Base-by-base conservation (phyloP, 208 protist species). In the Zelonia costaricensis region DNA sequence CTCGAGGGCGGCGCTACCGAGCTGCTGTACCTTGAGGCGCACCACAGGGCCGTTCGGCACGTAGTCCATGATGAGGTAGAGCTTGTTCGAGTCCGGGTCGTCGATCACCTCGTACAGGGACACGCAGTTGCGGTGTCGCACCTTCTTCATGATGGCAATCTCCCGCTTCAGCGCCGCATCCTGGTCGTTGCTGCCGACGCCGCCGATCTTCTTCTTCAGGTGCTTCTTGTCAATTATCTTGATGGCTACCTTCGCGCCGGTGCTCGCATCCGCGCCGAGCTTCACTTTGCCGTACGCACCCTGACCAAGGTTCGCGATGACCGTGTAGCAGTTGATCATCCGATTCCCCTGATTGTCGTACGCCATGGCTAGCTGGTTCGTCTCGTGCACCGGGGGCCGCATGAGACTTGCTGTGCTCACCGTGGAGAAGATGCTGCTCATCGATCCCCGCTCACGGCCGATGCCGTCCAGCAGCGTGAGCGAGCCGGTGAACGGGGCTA, bases 41-140 rank as follows among this genome's bases (percentile, higher is more conserved):
- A 89, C 80, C 4, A 94, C 65, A 7, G 88, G 80, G 13, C 88
- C 90, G 48, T 91, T 86, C 4, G 81, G 71, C 1, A 98, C 74
- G 61, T 96, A 97, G 55, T 98, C 91, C 80, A 97, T 93, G 20
- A 97, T 93, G 6, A 97, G 67, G 65, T 96, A 97, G 18, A 98
- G 73, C 57, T 85, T 91, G 43, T 97, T 79, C 20, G 77, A 80
- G 6, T 51, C 57, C 0, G 89, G 92, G 71, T 98, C 97, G 56
- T 99, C 95, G 45, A 98, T 98, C 20, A 98, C 95, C 60, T 98
- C 97, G 58, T 91, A 84, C 9, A 98, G 74, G 6, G 81, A 81
- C 1, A 99, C 96, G 53, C 98, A 87, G 73, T 99, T 98, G 12
- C 74, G 76, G 64, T 99, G 97, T 22, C 96, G 79, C 8, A 98